phyloP scores from a whole-genome alignment of 2,329 filamentous ascomycete species.

The Aspergillus intermedius region DNA sequence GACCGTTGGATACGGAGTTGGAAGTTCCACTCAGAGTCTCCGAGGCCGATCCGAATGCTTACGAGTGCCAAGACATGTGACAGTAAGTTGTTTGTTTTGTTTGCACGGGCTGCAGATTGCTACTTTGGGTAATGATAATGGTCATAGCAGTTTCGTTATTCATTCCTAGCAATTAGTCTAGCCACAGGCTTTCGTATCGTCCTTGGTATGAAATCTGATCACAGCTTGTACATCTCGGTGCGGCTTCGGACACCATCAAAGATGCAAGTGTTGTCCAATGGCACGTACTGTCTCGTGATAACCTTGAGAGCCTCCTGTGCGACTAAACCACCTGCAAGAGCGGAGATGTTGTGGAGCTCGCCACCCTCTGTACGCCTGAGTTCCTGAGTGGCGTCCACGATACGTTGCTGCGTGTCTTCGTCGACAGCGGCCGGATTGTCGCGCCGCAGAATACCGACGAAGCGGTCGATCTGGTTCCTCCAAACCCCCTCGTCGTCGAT shows the following conservation, averaged over 20 bases:
- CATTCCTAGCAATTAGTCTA: not conserved
- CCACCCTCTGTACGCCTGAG: conserved; percentile 70
- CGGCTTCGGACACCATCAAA: conserved; percentile 57
- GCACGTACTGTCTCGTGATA: conserved; percentile 58
- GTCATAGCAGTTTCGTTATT: not conserved
- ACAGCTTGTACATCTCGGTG: conserved; percentile 47
- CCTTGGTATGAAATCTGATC: not conserved
- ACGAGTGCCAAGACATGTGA: conserved; percentile 3
- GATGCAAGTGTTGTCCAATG: conserved; percentile 57
- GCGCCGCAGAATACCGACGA: conserved; percentile 30
- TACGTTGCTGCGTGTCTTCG: conserved; percentile 46
- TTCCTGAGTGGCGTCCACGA: conserved; percentile 55
- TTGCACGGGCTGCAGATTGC: not conserved
- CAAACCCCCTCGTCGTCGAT: conserved; percentile 30
- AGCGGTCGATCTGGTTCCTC: conserved; percentile 22
- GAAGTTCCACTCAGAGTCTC: not conserved
- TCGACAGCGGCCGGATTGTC: conserved; percentile 39
- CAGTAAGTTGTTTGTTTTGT: not conserved
- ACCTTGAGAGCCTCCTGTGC: conserved; percentile 96
- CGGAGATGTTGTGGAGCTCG: conserved; percentile 88
- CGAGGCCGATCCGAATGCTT: not conserved
- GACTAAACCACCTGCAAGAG: conserved; percentile 81
- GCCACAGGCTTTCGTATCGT: not conserved
- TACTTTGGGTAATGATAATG: not conserved
- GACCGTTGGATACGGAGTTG: not conserved